Evolutionary conservation across 495 filamentous ascomycete genomes (phyloP).

Genomic region (Penicillium nucicola): DNA sequence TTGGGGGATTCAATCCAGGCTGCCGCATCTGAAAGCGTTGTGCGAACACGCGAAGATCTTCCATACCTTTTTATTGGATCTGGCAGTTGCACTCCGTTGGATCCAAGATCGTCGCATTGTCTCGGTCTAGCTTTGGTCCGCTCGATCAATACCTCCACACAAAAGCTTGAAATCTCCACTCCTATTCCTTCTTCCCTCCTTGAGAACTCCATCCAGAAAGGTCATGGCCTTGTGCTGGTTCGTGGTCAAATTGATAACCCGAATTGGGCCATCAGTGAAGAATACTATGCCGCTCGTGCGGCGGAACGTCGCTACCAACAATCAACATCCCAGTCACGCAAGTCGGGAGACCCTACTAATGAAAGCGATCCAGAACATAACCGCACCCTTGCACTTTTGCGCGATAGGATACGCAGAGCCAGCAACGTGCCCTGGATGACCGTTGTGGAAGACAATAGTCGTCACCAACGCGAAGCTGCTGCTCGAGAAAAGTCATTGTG

Average conservation of each 20-base stretch:
- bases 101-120: conserved; percentile 41
- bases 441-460: conserved; percentile 39
- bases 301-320: conserved; percentile 34
- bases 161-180: conserved; percentile 45
- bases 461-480: conserved; percentile 28
- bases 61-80: conserved; percentile 42
- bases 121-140: conserved; percentile 53
- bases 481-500: conserved; percentile 38
- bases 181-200: conserved; percentile 40
- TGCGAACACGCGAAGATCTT: conserved; percentile 34
- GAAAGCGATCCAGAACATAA: conserved; percentile 13
- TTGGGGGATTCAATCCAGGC: not conserved
- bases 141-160: conserved; percentile 36
- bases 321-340: conserved; percentile 20
- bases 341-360: conserved; percentile 11
- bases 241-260: conserved; percentile 52
- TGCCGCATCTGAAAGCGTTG: conserved; percentile 20
- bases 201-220: conserved; percentile 28
- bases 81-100: conserved; percentile 37
- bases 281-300: conserved; percentile 40
- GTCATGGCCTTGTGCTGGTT: conserved; percentile 46
- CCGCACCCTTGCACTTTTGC: conserved; percentile 22
- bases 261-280: conserved; percentile 48
- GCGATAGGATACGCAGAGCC: conserved; percentile 35
- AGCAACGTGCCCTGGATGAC: conserved; percentile 48